Evolutionary conservation across 306 rosid species (phyloP).

Genomic region (Vicia faba): DNA sequence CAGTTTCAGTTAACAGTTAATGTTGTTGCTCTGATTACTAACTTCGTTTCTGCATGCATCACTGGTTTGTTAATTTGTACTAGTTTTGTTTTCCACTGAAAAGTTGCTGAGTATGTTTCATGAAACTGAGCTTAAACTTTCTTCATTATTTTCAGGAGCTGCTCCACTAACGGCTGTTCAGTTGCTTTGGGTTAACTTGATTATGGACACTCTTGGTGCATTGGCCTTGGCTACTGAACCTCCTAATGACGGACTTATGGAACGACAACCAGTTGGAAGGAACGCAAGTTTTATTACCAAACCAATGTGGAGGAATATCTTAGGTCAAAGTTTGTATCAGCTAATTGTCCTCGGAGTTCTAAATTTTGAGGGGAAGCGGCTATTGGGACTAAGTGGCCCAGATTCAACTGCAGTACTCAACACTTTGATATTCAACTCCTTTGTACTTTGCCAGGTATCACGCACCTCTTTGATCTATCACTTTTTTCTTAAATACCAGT

Average conservation of each 20-base stretch:
- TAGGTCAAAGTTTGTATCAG: slow-evolving; percentile 89
- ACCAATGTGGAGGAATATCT: slow-evolving; percentile 88
- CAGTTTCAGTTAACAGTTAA: slow-evolving; percentile 95
- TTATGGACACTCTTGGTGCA: slow-evolving; percentile 97
- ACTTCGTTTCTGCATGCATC: slow-evolving; percentile 87
- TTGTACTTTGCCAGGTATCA: slow-evolving; percentile 90
- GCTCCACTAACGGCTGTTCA: slow-evolving; percentile 96
- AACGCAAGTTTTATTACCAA: slow-evolving; percentile 73
- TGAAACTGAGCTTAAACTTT: slow-evolving; percentile 21
- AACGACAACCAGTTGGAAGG: slow-evolving; percentile 71
- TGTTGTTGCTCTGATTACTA: slow-evolving; percentile 77
- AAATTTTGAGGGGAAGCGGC: slow-evolving; percentile 64
- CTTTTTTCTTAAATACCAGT: background rate
- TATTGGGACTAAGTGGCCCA: slow-evolving; percentile 64
- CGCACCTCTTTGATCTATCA: background rate
- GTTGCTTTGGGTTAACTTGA: slow-evolving; percentile 94
- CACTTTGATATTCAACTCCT: slow-evolving; percentile 90
- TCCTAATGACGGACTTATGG: slow-evolving; percentile 80
- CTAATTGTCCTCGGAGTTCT: slow-evolving; percentile 72
- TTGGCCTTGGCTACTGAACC: slow-evolving; percentile 98
- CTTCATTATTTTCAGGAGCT: slow-evolving; percentile 61
- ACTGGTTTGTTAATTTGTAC: slow-evolving; percentile 59
- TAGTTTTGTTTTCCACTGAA: slow-evolving; percentile 8
- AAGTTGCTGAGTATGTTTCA: slow-evolving; percentile 32
- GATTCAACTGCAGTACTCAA: slow-evolving; percentile 66